A percentile compares a stretch with the other conserved stretches of the same genome.
phyloP scores from a whole-genome alignment of 345 rosid species.

The Crucihimalaya himalaica region DNA sequence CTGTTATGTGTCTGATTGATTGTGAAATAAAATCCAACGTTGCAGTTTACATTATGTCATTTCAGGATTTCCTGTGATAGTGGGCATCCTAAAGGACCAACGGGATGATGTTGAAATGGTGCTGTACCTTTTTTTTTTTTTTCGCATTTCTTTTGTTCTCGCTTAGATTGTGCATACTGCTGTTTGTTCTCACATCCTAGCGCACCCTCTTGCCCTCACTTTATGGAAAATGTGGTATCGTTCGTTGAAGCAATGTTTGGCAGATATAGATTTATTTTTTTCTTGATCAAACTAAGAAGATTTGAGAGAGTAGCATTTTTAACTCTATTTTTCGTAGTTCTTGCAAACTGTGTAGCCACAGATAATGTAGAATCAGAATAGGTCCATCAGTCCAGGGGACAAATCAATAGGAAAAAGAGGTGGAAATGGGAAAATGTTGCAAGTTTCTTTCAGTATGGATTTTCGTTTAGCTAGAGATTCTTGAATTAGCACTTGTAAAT shows the following conservation, averaged over 20 bases:
- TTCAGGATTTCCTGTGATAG: constrained; percentile 92
- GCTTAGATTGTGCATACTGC: constrained; percentile 7
- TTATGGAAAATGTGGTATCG: not conserved
- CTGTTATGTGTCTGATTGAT: not conserved
- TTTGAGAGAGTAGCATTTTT: not conserved
- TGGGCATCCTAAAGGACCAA: constrained; percentile 83
- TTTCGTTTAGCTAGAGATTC: constrained; percentile 5
- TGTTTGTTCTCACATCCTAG: not conserved
- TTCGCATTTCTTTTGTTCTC: not conserved
- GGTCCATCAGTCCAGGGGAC: constrained; percentile 8
- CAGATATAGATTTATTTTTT: not conserved
- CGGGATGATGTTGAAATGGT: constrained; percentile 96
- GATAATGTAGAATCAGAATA: constrained; percentile 9
- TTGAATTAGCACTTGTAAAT: not conserved
- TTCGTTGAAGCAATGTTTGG: not conserved
- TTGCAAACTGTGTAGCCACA: not conserved
- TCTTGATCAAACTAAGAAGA: not conserved
- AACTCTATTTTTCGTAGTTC: not conserved
- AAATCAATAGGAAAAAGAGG: constrained; percentile 6
- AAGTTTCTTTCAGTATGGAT: constrained; percentile 7
- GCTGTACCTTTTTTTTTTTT: constrained; percentile 23
- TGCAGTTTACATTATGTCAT: constrained; percentile 7
- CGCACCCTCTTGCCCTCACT: constrained; percentile 6
- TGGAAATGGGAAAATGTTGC: not conserved
- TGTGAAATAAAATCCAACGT: constrained; percentile 1